A percentile compares a stretch with the other conserved stretches of the same genome.
Conservation (phyloP, 2,329 filamentous ascomycete species). For the Aspergillus aculeatinus region DNA sequence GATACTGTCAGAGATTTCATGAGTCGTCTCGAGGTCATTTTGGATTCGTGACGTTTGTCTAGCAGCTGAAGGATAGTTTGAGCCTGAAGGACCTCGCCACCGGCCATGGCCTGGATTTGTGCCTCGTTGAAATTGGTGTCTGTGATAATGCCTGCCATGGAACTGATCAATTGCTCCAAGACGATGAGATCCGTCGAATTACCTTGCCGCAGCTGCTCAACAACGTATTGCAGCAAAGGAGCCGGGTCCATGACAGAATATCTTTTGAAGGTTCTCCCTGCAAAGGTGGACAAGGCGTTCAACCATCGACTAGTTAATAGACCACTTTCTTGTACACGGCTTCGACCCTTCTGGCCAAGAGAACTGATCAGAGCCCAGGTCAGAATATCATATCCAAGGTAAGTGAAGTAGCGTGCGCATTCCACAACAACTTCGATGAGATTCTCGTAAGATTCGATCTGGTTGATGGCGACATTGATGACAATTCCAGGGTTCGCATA, state of each 20-base stretch:
- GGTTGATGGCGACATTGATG: constrained; percentile 81
- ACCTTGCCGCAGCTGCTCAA: constrained; percentile 74
- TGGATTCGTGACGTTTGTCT: constrained; percentile 76
- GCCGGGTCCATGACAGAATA: constrained; percentile 81
- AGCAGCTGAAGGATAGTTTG: constrained; percentile 77
- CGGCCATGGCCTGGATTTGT: constrained; percentile 84
- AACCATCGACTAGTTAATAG: constrained; percentile 89
- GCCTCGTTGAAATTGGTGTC: constrained; percentile 84
- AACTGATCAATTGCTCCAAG: constrained; percentile 81
- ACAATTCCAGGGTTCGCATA: constrained; percentile 88
- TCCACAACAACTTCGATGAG: constrained; percentile 93
- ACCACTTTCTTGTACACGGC: constrained; percentile 62
- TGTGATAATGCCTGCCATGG: constrained; percentile 91
- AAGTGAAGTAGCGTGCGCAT: constrained; percentile 90
- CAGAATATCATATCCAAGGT: constrained; percentile 87
- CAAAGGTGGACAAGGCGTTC: constrained; percentile 83
- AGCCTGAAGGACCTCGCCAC: constrained; percentile 73
- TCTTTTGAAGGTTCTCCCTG: constrained; percentile 82
- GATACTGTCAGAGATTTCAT: constrained; percentile 76
- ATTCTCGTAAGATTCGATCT: constrained; percentile 93
- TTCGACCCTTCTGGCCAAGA: constrained; percentile 58
- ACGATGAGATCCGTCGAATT: constrained; percentile 91
- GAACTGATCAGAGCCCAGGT: constrained; percentile 86
- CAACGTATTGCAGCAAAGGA: constrained; percentile 86
- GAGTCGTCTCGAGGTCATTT: constrained; percentile 73